These are phyloP conservation scores for Pseudohalonectria lignicola DNA, from an alignment of 2,329 filamentous ascomycete species.

Conservation along the genomic window DNA sequence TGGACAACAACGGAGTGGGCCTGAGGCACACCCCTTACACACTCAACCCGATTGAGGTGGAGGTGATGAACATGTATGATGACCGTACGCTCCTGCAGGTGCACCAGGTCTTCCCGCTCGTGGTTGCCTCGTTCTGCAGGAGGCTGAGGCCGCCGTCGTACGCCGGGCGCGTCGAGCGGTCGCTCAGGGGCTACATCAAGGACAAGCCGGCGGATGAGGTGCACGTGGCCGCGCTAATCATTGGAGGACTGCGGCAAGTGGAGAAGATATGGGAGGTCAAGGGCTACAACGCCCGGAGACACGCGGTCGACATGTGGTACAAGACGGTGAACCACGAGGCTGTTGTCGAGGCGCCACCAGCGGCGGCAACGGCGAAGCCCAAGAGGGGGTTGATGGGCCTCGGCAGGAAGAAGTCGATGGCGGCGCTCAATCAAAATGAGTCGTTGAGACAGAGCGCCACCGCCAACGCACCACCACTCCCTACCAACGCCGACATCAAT, in stretches of 20 bases:
- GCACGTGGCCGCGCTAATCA: slow-evolving; percentile 46
- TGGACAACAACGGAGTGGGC: slow-evolving; percentile 38
- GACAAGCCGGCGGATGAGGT: slow-evolving; percentile 53
- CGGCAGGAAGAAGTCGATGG: slow-evolving; percentile 46
- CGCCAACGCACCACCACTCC: no score
- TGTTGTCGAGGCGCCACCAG: no score
- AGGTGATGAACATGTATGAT: slow-evolving; percentile 55
- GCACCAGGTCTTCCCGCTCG: slow-evolving; percentile 53
- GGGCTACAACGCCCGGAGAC: slow-evolving; percentile 49
- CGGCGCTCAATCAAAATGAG: slow-evolving; percentile 23
- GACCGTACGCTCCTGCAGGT: slow-evolving; percentile 50
- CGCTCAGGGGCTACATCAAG: slow-evolving; percentile 50
- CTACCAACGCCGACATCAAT: not conserved
- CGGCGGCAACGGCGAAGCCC: slow-evolving; percentile 31
- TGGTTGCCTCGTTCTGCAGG: slow-evolving; percentile 53
- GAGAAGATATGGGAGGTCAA: slow-evolving; percentile 56
- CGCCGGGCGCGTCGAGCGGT: slow-evolving; percentile 50
- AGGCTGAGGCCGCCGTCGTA: slow-evolving; percentile 53
- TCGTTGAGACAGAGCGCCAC: slow-evolving; percentile 9
- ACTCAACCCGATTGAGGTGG: slow-evolving; percentile 48
- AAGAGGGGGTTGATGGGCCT: slow-evolving; percentile 41
- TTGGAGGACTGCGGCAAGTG: slow-evolving; percentile 52
- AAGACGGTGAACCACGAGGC: slow-evolving; percentile 36
- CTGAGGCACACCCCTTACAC: slow-evolving; percentile 43
- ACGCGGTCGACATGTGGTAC: slow-evolving; percentile 51